phyloP scores from a whole-genome alignment of 2,329 filamentous ascomycete species.

The Fusarium aywerte region DNA sequence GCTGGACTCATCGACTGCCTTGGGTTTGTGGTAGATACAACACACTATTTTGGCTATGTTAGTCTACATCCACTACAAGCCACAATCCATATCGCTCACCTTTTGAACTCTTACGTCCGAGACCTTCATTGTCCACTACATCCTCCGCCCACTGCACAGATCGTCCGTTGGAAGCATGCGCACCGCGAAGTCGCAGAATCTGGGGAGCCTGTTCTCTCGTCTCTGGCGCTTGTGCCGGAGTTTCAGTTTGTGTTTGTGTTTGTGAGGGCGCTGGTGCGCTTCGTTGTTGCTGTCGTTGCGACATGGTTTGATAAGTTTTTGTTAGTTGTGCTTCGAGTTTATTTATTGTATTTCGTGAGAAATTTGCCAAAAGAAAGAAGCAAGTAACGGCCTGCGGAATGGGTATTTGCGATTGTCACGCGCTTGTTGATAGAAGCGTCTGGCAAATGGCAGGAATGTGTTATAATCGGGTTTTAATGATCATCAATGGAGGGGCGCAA shows the following conservation, averaged over 20 bases:
- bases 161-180: constrained; percentile 59
- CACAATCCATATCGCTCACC: constrained; percentile 62
- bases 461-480: constrained; percentile 15
- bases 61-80: background rate
- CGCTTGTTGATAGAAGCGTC: constrained; percentile 25
- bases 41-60: constrained; percentile 72
- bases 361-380: background rate
- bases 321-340: background rate
- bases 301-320: constrained; percentile 42
- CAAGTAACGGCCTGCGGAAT: background rate
- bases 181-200: constrained; percentile 65
- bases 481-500: constrained; percentile 31
- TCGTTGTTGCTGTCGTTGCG: constrained; percentile 48
- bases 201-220: constrained; percentile 47
- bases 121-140: constrained; percentile 93
- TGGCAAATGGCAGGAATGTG: constrained; percentile 28
- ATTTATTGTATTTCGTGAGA: background rate
- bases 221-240: constrained; percentile 45
- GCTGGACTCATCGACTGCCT: constrained; percentile 83
- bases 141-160: constrained; percentile 92
- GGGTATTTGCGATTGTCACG: constrained; percentile 17
- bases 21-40: constrained; percentile 95
- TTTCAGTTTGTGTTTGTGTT: constrained; percentile 51
- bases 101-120: constrained; percentile 95
- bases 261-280: constrained; percentile 49